Base-by-base conservation (phyloP, 1,284 basidiomycete species). In the Pseudozyma thailandica region DNA sequence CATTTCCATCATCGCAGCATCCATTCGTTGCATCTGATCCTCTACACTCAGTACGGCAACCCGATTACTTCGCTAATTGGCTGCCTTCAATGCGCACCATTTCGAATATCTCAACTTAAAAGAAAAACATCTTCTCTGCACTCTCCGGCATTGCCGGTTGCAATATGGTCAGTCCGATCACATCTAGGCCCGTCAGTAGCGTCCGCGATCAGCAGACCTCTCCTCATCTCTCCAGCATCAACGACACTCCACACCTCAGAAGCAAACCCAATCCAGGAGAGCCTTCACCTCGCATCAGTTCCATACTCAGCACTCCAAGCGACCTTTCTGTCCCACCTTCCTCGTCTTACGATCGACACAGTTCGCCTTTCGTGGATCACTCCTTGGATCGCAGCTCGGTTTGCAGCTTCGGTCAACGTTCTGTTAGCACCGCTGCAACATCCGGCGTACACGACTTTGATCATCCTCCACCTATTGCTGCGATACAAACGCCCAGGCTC, bases 161-260 rank as follows among this genome's bases (percentile, higher is more conserved):
- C 68, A 71, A 50, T 41, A 71, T 71, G 68, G 57, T 60, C 61
- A 50, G 37, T 35, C 56, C 68, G 45, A 21, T 61, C 50, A 52
- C 68, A 3, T 52, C 50, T 33, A 51, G 61, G 18, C 68, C 68
- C 45, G 45, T 57, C 61, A 71, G 68, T 45, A 71, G 68, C 46
- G 48, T 71, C 37, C 60, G 68, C 46, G 61, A 64, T 44, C 61
- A 59, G 50, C 68, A 51, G 31, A 23, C 46, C 25, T 64, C 61
- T 20, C 50, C 53, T 23, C 44, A 30, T 50, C 35, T 50, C 28
- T 42, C 61, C 15, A 53, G 46, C 51, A 46, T 38, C 41, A 46
- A 6, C 49, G 31, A 23, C 47, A 57, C 68, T 9, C 50, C 54
- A 30, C 42, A 45, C 15, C 41, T 60, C 21, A 37, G 4, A 39